These are phyloP conservation scores for Fagus crenata DNA, from an alignment of 306 rosid genomes.

Conservation along the genomic window DNA sequence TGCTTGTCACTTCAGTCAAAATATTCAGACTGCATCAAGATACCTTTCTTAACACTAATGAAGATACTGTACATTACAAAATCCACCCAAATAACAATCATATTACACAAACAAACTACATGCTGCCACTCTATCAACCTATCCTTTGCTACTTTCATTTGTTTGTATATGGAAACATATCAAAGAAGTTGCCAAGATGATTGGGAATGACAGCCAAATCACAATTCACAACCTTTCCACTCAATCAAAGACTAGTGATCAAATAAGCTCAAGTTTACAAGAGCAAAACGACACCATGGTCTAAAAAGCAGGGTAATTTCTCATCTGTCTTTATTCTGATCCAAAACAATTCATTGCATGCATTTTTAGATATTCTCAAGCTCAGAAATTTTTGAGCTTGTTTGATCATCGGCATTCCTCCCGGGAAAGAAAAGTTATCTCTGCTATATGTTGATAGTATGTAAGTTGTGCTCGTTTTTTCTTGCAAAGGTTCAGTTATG, in stretches of 20 bases:
- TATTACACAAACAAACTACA: slow-evolving; percentile 22
- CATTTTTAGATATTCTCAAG: not conserved
- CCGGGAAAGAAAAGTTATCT: not conserved
- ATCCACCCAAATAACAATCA: not conserved
- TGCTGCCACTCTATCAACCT: slow-evolving; percentile 11
- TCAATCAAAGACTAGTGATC: slow-evolving; percentile 22
- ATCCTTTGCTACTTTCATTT: slow-evolving; percentile 2
- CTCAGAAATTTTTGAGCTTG: slow-evolving; percentile 25
- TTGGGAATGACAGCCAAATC: slow-evolving; percentile 35
- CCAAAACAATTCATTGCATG: not conserved
- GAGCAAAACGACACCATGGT: not conserved
- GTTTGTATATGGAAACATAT: not conserved
- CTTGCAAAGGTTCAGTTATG: slow-evolving; percentile 11
- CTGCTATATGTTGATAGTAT: not conserved
- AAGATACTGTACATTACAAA: slow-evolving; percentile 4
- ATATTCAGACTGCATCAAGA: not conserved
- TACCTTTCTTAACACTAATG: not conserved
- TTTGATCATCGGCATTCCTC: slow-evolving; percentile 35
- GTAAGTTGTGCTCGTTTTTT: not conserved
- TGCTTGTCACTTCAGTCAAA: too few species aligned
- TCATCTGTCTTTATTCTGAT: not conserved
- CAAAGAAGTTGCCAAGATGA: not conserved
- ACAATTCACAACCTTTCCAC: slow-evolving; percentile 33
- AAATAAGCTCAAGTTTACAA: slow-evolving; percentile 37
- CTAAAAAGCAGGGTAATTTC: not conserved